Percentiles rank a stretch among this genome's conserved stretches.
Evolutionary conservation across 306 rosid species (phyloP).

Genomic region (Mimosa bimucronata): DNA sequence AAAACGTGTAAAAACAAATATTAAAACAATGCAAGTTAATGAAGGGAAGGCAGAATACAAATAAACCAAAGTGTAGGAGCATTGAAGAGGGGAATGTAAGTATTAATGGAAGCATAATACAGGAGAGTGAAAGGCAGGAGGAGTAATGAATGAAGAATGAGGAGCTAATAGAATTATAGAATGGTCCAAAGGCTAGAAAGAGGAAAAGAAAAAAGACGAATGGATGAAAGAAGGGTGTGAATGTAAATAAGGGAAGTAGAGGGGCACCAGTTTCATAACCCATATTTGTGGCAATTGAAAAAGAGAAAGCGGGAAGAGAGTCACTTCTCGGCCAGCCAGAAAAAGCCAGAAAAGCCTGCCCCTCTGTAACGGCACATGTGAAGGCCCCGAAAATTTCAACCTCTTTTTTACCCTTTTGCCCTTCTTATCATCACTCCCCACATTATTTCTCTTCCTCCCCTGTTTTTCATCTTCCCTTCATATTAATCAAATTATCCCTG

Average conservation of each 20-base stretch:
- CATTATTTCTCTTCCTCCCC: neutral
- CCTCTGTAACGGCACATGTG: slow-evolving; percentile 79
- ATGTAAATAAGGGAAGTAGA: slow-evolving; percentile 35
- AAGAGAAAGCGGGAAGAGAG: slow-evolving; percentile 48
- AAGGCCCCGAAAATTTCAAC: slow-evolving; percentile 54
- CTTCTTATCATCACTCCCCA: neutral
- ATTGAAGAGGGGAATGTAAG: neutral
- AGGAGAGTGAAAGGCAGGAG: neutral
- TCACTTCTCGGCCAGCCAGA: slow-evolving; percentile 53
- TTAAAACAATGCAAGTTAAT: neutral
- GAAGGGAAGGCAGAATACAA: neutral
- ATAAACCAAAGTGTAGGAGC: neutral
- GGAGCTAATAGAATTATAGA: neutral
- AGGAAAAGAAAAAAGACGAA: neutral
- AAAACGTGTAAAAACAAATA: neutral
- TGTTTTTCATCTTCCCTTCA: neutral
- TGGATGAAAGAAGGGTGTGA: slow-evolving; percentile 32
- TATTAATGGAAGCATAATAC: neutral
- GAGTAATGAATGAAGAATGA: neutral
- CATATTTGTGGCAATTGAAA: slow-evolving; percentile 36
- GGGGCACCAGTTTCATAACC: slow-evolving; percentile 39
- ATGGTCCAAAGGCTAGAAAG: neutral
- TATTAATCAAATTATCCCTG: neutral
- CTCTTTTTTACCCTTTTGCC: slow-evolving; percentile 43
- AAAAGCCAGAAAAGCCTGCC: slow-evolving; percentile 74